phyloP scores from a whole-genome alignment of 2,329 filamentous ascomycete genomes.

The Fusarium sp. region DNA sequence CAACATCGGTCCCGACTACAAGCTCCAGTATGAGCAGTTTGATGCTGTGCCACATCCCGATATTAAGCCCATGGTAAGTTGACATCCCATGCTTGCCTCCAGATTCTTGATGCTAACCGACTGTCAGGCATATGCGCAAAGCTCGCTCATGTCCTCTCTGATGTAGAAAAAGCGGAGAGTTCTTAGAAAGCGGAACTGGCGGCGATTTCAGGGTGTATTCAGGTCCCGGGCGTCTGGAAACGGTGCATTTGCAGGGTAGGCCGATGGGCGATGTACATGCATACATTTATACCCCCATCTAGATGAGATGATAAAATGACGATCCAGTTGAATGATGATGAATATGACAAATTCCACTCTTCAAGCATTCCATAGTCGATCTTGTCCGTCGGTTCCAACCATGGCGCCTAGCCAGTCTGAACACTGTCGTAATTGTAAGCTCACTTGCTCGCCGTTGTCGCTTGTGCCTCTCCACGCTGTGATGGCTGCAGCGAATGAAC shows the following conservation, averaged over 20 bases:
- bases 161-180: constrained; percentile 65
- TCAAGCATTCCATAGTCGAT: constrained; percentile 64
- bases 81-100: background rate
- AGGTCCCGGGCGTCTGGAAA: constrained; percentile 49
- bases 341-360: constrained; percentile 35
- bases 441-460: constrained; percentile 61
- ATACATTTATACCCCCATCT: constrained; percentile 50
- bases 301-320: constrained; percentile 41
- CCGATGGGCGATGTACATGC: constrained; percentile 47
- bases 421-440: constrained; percentile 69
- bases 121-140: constrained; percentile 83
- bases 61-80: constrained; percentile 88
- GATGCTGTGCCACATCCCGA: constrained; percentile 96
- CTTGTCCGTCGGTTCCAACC: constrained; percentile 63
- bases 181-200: constrained; percentile 35
- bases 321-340: constrained; percentile 36
- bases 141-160: constrained; percentile 83
- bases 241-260: constrained; percentile 46
- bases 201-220: constrained; percentile 35
- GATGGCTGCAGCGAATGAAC: constrained; percentile 73
- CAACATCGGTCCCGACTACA: constrained; percentile 93
- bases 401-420: constrained; percentile 76
- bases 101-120: constrained; percentile 34
- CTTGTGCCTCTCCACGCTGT: constrained; percentile 73
- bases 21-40: constrained; percentile 93